Conservation (phyloP, 2,329 filamentous ascomycete species). For the Nemania diffusa region DNA sequence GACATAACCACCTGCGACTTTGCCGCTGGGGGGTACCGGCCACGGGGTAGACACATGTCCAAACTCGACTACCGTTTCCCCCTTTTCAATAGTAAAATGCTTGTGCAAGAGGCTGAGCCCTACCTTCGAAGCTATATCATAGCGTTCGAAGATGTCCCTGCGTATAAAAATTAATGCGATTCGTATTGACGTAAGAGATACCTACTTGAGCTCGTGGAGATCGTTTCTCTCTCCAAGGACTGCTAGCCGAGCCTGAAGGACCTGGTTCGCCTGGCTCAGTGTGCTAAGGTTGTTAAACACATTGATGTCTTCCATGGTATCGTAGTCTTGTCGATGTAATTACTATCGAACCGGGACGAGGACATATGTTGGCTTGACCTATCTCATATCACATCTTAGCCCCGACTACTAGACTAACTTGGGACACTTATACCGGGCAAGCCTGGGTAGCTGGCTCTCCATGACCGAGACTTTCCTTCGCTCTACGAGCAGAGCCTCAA, state of each 20-base stretch:
- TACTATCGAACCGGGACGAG: background rate
- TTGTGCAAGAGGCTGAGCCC: conserved; percentile 29
- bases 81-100: conserved; percentile 27
- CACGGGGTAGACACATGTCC: conserved; percentile 30
- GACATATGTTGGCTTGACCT: background rate
- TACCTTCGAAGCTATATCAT: conserved; percentile 23
- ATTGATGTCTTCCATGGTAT: conserved; percentile 23
- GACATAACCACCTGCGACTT: conserved; percentile 27
- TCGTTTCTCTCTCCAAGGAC: conserved; percentile 24
- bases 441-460: background rate
- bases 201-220: conserved; percentile 28
- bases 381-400: background rate
- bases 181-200: background rate
- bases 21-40: conserved; percentile 25
- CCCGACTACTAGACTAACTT: background rate
- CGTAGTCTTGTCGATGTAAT: background rate
- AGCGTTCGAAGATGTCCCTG: conserved; percentile 30
- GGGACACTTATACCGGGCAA: conserved; percentile 16
- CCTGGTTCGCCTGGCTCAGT: conserved; percentile 22
- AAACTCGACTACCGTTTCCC: conserved; percentile 29
- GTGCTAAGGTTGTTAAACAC: conserved; percentile 23
- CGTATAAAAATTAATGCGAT: background rate
- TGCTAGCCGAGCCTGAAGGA: conserved; percentile 23
- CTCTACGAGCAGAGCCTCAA: conserved; percentile 23
- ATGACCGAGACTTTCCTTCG: background rate